Evolutionary conservation across 2,329 filamentous ascomycete species (phyloP).

Genomic region (Alternaria sp.): DNA sequence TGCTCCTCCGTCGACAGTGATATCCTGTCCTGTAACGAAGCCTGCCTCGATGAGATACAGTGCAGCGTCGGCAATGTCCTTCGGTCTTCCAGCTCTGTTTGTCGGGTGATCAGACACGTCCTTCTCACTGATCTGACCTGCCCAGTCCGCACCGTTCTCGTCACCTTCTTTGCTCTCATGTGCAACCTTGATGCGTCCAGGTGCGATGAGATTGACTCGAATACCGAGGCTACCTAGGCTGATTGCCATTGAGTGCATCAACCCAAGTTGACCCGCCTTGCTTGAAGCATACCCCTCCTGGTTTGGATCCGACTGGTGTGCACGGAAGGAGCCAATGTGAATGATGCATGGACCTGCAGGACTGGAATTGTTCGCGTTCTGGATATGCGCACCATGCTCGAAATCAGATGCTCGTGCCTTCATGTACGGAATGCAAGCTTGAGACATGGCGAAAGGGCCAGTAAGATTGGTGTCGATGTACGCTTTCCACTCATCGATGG

Average conservation of each 20-base stretch:
- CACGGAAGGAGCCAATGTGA: slow-evolving; percentile 58
- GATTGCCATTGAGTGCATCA: slow-evolving; percentile 61
- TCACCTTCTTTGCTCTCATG: slow-evolving; percentile 58
- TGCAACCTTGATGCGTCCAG: slow-evolving; percentile 57
- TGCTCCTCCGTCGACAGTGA: slow-evolving; percentile 50
- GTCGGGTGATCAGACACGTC: slow-evolving; percentile 55
- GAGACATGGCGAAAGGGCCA: slow-evolving; percentile 56
- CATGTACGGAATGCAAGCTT: slow-evolving; percentile 60
- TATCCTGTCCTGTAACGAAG: slow-evolving; percentile 51
- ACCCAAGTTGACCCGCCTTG: slow-evolving; percentile 61
- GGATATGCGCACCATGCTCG: slow-evolving; percentile 37
- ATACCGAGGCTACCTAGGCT: slow-evolving; percentile 56
- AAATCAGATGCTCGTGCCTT: slow-evolving; percentile 42
- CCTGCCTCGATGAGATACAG: slow-evolving; percentile 53
- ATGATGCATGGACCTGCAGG: slow-evolving; percentile 56
- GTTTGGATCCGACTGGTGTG: slow-evolving; percentile 57
- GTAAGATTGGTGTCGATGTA: slow-evolving; percentile 60
- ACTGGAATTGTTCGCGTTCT: slow-evolving; percentile 28
- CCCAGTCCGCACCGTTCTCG: slow-evolving; percentile 53
- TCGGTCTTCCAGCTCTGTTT: slow-evolving; percentile 56
- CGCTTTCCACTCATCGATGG: slow-evolving; percentile 57
- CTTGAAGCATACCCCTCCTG: slow-evolving; percentile 61
- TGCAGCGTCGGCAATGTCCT: slow-evolving; percentile 56
- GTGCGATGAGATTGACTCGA: slow-evolving; percentile 59
- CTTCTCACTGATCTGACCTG: slow-evolving; percentile 47